phyloP scores from a whole-genome alignment of 179 eudicot species.

The Silene coronaria region DNA sequence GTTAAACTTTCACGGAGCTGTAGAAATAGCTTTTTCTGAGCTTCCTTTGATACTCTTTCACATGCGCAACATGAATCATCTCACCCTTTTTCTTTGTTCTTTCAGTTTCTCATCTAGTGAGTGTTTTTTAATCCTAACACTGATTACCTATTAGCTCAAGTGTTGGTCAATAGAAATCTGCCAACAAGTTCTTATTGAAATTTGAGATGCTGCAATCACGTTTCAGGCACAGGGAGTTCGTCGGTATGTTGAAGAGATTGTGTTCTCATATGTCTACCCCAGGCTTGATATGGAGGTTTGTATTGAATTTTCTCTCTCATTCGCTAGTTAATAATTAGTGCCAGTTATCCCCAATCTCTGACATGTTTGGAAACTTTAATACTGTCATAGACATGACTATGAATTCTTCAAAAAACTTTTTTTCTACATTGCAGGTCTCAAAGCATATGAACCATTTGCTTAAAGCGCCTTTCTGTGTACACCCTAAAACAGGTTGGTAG shows the following conservation, averaged over 20 bases:
- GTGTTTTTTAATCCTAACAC: background rate
- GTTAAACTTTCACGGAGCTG: background rate
- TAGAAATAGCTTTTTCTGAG: background rate
- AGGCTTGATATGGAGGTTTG: constrained; percentile 94
- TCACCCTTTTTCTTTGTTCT: background rate
- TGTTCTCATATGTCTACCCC: constrained; percentile 71
- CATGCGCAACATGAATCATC: background rate
- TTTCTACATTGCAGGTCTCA: constrained; percentile 55
- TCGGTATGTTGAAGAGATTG: constrained; percentile 80
- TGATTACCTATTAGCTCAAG: background rate
- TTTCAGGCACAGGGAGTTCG: constrained; percentile 63
- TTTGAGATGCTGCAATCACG: background rate
- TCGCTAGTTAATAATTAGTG: background rate
- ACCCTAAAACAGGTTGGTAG: constrained; percentile 82
- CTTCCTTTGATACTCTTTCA: background rate
- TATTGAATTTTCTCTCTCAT: background rate
- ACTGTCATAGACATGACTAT: background rate
- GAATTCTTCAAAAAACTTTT: background rate
- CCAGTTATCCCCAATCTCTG: background rate
- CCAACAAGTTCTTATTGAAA: background rate
- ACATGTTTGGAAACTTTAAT: background rate
- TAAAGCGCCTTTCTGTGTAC: constrained; percentile 91
- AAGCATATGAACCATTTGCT: constrained; percentile 92
- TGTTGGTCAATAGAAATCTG: background rate
- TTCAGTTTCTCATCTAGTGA: background rate